Conservation (phyloP, 805 yeast genomes). For the Zygoascus ofunaensis region DNA sequence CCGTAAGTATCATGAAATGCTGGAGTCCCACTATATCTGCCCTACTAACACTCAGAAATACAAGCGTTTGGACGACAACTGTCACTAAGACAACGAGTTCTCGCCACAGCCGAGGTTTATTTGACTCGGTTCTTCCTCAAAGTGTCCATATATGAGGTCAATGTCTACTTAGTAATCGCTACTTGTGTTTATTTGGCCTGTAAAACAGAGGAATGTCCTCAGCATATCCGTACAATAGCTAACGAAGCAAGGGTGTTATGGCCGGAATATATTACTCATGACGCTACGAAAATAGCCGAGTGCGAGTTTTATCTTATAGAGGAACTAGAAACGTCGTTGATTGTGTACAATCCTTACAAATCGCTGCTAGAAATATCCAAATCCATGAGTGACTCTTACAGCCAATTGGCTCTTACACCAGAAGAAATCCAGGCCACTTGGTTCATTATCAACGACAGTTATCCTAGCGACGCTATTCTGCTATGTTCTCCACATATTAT, state of each 20-base stretch:
- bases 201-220: constrained; percentile 93
- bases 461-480: constrained; percentile 76
- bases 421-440: constrained; percentile 74
- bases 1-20: constrained; percentile 10
- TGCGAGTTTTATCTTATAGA: constrained; percentile 90
- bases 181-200: constrained; percentile 84
- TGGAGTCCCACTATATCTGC: too few species aligned
- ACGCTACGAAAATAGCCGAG: constrained; percentile 84
- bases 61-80: constrained; percentile 72
- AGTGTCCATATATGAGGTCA: constrained; percentile 71
- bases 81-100: constrained; percentile 68
- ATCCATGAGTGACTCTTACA: constrained; percentile 47
- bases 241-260: constrained; percentile 81
- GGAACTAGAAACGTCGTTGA: constrained; percentile 46
- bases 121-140: constrained; percentile 65
- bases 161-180: constrained; percentile 70
- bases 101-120: constrained; percentile 85
- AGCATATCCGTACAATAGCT: constrained; percentile 75
- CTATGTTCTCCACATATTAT: constrained; percentile 83
- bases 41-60: constrained; percentile 31
- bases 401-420: constrained; percentile 32
- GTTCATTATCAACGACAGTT: constrained; percentile 85
- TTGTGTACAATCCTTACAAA: constrained; percentile 35
- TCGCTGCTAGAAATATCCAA: constrained; percentile 26
- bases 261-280: constrained; percentile 94